These are phyloP conservation scores for Takashimella tepidaria DNA, from an alignment of 1,284 basidiomycete species.

Conservation along the genomic window DNA sequence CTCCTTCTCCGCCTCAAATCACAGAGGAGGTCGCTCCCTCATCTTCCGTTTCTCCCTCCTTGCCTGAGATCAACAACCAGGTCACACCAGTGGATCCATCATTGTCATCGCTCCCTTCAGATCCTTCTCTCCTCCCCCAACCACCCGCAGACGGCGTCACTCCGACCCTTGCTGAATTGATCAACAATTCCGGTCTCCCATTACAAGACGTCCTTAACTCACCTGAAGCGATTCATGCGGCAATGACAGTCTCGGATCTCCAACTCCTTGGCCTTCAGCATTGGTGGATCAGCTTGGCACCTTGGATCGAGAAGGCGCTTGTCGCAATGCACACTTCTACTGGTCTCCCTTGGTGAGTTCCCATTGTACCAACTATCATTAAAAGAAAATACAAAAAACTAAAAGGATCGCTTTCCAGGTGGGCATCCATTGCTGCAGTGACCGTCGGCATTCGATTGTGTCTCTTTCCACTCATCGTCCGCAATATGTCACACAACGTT, in stretches of 20 bases:
- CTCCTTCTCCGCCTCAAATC: not conserved
- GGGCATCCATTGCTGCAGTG: conserved; percentile 70
- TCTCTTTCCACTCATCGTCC: conserved; percentile 66
- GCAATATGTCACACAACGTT: conserved; percentile 61
- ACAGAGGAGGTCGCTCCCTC: not conserved
- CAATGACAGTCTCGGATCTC: conserved; percentile 70
- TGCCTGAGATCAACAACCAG: not conserved
- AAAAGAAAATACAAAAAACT: too few species aligned
- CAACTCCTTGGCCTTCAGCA: conserved; percentile 65
- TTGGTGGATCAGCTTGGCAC: conserved; percentile 55
- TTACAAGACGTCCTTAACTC: conserved; percentile 42
- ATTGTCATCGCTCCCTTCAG: conserved; percentile 2
- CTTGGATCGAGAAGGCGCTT: conserved; percentile 60
- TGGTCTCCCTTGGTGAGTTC: conserved; percentile 64
- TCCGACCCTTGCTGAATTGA: conserved; percentile 42
- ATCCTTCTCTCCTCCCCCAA: conserved; percentile 31
- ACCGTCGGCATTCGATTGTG: conserved; percentile 64
- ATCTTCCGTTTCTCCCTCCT: conserved; percentile 1
- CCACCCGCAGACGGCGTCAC: conserved; percentile 28
- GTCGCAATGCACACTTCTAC: conserved; percentile 69
- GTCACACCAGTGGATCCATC: conserved; percentile 15
- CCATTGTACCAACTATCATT: not conserved
- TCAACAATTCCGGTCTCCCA: conserved; percentile 33
- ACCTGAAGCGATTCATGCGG: conserved; percentile 44
- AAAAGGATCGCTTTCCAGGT: conserved; percentile 40